Conservation (phyloP, 208 protist genomes). For the Paratrypanosoma confusum region DNA sequence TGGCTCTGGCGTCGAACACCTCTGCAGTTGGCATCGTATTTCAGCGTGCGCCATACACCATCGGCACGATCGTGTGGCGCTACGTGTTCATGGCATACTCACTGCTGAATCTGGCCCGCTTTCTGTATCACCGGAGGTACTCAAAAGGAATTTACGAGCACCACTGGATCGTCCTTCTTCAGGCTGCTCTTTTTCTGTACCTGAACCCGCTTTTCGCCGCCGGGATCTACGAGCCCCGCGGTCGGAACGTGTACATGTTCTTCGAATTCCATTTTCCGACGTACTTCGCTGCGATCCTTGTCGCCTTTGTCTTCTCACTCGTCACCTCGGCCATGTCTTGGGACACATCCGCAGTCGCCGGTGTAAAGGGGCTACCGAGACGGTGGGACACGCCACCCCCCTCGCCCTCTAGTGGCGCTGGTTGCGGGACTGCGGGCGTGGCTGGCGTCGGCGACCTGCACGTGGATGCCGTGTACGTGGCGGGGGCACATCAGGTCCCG, state of each 20-base stretch:
- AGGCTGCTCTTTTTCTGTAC: slow-evolving; percentile 41
- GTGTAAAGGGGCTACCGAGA: no score
- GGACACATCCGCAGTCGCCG: no score
- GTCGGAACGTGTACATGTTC: slow-evolving; percentile 12
- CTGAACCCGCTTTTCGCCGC: slow-evolving; percentile 50
- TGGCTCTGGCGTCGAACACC: slow-evolving; percentile 22
- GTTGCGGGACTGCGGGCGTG: no score
- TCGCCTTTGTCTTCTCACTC: slow-evolving; percentile 55
- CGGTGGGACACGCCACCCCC: no score
- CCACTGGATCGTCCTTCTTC: slow-evolving; percentile 35
- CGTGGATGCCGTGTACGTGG: no score
- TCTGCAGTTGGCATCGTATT: slow-evolving; percentile 53
- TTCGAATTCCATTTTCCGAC: slow-evolving; percentile 66
- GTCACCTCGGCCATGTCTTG: slow-evolving; percentile 33
- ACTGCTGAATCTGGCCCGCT: slow-evolving; percentile 27
- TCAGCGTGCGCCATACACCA: slow-evolving; percentile 49
- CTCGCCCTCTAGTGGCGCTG: no score
- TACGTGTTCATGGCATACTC: slow-evolving; percentile 46
- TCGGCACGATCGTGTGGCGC: slow-evolving; percentile 45
- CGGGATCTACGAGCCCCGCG: slow-evolving; percentile 22
- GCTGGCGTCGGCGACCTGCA: no score
- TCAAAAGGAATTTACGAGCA: slow-evolving; percentile 40
- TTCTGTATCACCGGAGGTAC: slow-evolving; percentile 25
- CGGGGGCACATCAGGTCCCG: no score
- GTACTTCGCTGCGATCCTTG: slow-evolving; percentile 47